A percentile compares a stretch with the other conserved stretches of the same genome.
phyloP scores from a whole-genome alignment of 2,329 filamentous ascomycete species.

The Blumeria hordei region DNA sequence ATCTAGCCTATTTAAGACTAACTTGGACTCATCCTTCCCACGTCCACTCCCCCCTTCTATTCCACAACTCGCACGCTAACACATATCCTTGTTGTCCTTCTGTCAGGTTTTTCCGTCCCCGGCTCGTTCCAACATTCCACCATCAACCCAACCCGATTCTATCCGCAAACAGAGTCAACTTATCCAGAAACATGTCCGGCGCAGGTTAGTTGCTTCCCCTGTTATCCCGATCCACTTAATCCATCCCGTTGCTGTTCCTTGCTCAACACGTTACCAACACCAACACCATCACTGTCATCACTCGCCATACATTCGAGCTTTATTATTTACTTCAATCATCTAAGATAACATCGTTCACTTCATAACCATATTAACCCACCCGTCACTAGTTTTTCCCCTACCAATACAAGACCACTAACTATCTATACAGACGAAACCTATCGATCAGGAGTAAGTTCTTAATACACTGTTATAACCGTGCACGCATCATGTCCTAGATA shows the following conservation, averaged over 20 bases:
- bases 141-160: conserved; percentile 2
- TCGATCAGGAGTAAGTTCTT: conserved; percentile 7
- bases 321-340: background rate
- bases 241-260: background rate
- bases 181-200: conserved; percentile 7
- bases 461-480: background rate
- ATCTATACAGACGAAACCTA: conserved; percentile 7
- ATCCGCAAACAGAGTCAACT: conserved; percentile 4
- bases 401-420: conserved; percentile 1
- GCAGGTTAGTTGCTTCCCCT: conserved; percentile 6
- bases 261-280: background rate
- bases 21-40: background rate
- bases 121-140: conserved; percentile 1
- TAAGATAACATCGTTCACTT: conserved; percentile 2
- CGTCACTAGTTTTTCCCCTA: no score
- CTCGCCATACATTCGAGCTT: background rate
- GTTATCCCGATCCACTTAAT: conserved; percentile 3
- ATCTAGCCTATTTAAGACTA: no score
- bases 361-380: no score
- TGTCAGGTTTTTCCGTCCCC: conserved; percentile 4
- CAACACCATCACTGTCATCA: background rate
- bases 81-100: conserved; percentile 4
- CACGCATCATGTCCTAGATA: no score
- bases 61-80: conserved; percentile 4
- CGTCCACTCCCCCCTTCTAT: background rate